phyloP scores from a whole-genome alignment of 176 grass and related monocot genomes.

The Aegilops longissima region DNA sequence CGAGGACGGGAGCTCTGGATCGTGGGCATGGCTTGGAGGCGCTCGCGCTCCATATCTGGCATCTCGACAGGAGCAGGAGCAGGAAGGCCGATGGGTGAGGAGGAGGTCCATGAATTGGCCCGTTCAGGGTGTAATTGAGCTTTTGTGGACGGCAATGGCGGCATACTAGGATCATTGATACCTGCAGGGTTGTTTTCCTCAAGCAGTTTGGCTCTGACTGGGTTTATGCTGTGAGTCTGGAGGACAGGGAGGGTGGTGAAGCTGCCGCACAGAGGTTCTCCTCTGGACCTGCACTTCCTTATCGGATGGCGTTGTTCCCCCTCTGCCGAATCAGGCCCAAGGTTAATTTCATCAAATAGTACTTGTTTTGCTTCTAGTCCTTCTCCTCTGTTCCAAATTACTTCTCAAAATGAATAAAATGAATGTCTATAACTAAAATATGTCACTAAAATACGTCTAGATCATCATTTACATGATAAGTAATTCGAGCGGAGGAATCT shows the following conservation, averaged over 20 bases:
- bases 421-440: too few relatives aligned
- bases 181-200: not conserved
- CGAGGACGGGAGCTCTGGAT: slow-evolving; percentile 11
- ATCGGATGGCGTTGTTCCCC: not conserved
- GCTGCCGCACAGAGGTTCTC: not conserved
- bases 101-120: not conserved
- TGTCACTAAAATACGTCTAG: too few relatives aligned
- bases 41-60: slow-evolving; percentile 15
- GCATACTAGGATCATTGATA: not conserved
- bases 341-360: slow-evolving; percentile 3
- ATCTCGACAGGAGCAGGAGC: slow-evolving; percentile 10
- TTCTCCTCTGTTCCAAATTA: too few relatives aligned
- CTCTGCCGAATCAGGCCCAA: not conserved
- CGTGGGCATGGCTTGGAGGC: not conserved
- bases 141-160: not conserved
- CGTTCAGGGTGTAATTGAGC: not conserved
- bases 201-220: not conserved
- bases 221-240: not conserved
- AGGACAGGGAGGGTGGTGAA: not conserved
- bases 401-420: too few relatives aligned
- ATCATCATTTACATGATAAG: too few relatives aligned
- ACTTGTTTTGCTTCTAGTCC: not conserved
- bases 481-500: too few relatives aligned
- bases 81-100: slow-evolving; percentile 14
- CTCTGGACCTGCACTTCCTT: slow-evolving; percentile 10